Conservation (phyloP, 805 yeast species). For the Yarrowia osloensis region DNA sequence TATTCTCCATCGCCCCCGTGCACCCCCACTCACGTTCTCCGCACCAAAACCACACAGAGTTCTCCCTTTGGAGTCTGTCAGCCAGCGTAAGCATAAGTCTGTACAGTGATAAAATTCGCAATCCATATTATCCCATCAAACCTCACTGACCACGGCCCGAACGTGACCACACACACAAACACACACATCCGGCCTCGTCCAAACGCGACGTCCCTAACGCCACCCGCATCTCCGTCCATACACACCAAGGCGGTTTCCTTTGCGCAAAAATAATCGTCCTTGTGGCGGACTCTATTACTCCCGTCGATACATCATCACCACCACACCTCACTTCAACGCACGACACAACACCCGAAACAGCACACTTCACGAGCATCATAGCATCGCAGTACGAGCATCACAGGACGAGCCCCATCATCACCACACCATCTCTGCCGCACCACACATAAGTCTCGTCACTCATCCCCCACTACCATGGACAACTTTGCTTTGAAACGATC, state of each 20-base stretch:
- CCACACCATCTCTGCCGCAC: not conserved
- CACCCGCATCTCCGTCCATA: not conserved
- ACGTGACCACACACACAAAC: constrained; percentile 19
- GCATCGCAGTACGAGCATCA: not conserved
- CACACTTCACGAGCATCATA: not conserved
- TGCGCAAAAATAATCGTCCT: not conserved
- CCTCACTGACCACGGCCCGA: constrained; percentile 16
- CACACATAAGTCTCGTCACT: not conserved
- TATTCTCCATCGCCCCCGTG: not conserved
- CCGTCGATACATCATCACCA: not conserved
- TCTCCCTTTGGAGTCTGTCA: constrained; percentile 23
- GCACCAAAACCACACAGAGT: not conserved
- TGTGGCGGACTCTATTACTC: not conserved
- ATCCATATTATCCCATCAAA: constrained; percentile 28
- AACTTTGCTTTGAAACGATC: constrained; percentile 29
- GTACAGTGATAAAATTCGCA: constrained; percentile 29
- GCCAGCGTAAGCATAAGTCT: constrained; percentile 23
- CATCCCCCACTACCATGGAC: not conserved
- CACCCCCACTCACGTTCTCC: not conserved
- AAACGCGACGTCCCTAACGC: not conserved
- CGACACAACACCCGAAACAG: not conserved
- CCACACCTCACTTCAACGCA: not conserved
- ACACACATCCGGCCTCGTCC: not conserved
- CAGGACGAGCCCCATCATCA: not conserved
- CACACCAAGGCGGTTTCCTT: not conserved